A percentile compares a stretch with the other conserved stretches of the same genome.
These are phyloP conservation scores for Dittrichia graveolens DNA, from an alignment of 129 eudicot species.

Conservation along the genomic window DNA sequence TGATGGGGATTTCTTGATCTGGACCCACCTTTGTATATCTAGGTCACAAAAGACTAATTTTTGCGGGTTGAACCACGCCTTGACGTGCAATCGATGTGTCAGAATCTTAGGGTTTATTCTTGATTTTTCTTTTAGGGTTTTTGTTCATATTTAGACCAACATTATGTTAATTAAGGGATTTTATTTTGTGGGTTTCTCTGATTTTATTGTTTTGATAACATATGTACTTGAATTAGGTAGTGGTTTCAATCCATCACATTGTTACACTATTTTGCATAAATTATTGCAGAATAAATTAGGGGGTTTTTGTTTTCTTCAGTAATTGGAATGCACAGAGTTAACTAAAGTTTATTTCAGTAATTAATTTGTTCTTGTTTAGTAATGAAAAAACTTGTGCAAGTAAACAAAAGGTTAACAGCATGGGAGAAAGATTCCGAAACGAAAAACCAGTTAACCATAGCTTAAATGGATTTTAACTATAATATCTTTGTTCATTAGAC, in stretches of 20 bases:
- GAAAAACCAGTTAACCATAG: too few relatives aligned
- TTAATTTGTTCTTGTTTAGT: conserved; percentile 24
- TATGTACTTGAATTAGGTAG: conserved; percentile 30
- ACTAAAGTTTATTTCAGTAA: not conserved
- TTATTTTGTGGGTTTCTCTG: conserved; percentile 26
- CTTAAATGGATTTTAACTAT: not conserved
- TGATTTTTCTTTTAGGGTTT: conserved; percentile 35
- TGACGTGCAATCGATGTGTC: conserved; percentile 34
- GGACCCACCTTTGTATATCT: conserved; percentile 59
- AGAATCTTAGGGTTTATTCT: conserved; percentile 20
- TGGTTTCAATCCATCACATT: conserved; percentile 23
- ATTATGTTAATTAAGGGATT: conserved; percentile 32
- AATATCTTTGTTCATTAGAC: not conserved
- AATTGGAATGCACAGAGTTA: conserved; percentile 13
- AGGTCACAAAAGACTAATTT: conserved; percentile 39
- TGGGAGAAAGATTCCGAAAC: not conserved
- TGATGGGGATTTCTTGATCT: conserved; percentile 45
- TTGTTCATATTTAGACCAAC: conserved; percentile 22
- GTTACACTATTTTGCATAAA: conserved; percentile 13
- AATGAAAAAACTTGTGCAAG: conserved; percentile 3
- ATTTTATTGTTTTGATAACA: conserved; percentile 26
- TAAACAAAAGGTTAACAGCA: not conserved
- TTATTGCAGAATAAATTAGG: conserved; percentile 29
- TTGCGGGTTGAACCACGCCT: conserved; percentile 23
- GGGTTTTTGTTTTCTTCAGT: conserved; percentile 20